Conservation (phyloP, 129 eudicot species). For the Pulicaria dysenterica region DNA sequence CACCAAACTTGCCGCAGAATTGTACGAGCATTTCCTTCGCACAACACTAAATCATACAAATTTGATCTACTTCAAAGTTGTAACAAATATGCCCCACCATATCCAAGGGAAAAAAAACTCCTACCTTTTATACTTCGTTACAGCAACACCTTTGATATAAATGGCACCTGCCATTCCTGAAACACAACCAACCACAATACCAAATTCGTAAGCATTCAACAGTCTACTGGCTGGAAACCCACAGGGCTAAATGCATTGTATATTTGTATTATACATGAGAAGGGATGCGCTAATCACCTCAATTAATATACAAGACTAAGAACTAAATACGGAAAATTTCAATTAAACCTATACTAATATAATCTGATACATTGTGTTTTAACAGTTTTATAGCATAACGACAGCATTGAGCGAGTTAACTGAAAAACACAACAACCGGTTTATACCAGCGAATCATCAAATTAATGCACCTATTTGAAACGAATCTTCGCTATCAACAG, state of each 20-base stretch:
- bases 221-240: neutral
- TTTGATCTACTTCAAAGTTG: neutral
- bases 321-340: no score
- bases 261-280: no score
- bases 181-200: conserved; percentile 18
- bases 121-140: conserved; percentile 82
- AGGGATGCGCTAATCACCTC: no score
- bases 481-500: neutral
- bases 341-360: no score
- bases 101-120: neutral
- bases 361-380: no score
- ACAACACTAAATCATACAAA: no score
- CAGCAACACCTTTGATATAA: conserved; percentile 89
- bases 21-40: no score
- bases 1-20: no score
- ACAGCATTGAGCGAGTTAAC: neutral
- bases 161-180: conserved; percentile 96
- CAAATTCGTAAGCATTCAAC: conserved; percentile 27
- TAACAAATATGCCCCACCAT: neutral
- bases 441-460: neutral
- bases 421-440: neutral
- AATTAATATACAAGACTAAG: no score
- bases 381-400: no score
- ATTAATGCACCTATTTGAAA: neutral
- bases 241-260: neutral